Evolutionary conservation across 805 yeast species (phyloP), one percentile per base, ranked within the genome.

Genomic region (Metschnikowia colocasiae): DNA sequence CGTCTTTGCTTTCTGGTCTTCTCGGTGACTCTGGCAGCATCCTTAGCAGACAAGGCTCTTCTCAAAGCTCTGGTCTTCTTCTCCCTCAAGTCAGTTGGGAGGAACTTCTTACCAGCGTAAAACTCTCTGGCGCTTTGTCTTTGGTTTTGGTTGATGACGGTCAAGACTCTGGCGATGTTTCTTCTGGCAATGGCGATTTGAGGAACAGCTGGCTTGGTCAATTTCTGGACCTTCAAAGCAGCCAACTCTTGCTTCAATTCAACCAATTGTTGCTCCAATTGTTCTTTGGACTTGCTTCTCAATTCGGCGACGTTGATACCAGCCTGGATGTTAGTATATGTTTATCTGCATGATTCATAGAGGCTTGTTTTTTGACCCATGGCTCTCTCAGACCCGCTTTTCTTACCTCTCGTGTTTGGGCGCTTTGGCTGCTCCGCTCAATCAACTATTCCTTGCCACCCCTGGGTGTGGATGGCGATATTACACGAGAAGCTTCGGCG

Each of bases 51-150:
- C 72, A 94, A 82, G 72, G 84, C 82, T 83, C 98, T 87, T 87
- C 99, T 92, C 78, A 92, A 79, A 76, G 99, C 98, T 85, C 98
- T 92, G 78, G 99, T 94, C 87, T 94, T 88, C 92, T 94, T 94
- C 67, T 90, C 96, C 82, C 98, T 92, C 80, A 94, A 83, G 75
- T 91, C 97, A 82, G 92, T 91, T 82, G 99, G 98, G 75, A 82
- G 81, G 85, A 83, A 87, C 80, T 89, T 91, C 85, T 87, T 85
- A 75, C 90, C 94, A 63, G 82, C 82, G 92, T 91, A 91, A 82
- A 87, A 85, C 71, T 85, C 94, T 78, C 88, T 88, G 73, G 89
- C 96, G 65, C 85, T 83, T 62, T 85, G 90, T 81, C 99, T 90
- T 80, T 90, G 96, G 81, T 86, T 88, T 68, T 85, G 83, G 91